These are phyloP conservation scores for Fusarium torulosum DNA, from an alignment of 2,329 filamentous ascomycete species.

Conservation along the genomic window DNA sequence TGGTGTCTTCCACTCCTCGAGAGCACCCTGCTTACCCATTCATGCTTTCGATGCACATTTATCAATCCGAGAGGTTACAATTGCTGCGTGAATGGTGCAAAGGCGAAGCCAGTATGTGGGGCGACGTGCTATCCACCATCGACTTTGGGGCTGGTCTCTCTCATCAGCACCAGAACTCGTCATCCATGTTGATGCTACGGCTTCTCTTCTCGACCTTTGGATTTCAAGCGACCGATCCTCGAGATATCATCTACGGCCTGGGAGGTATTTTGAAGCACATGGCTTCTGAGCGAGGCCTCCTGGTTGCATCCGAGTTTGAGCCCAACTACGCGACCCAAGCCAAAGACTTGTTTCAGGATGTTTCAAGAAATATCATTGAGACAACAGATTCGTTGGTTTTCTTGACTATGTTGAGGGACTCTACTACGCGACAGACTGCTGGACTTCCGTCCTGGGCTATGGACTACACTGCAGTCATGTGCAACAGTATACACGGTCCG, in stretches of 20 bases:
- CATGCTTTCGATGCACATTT: neutral
- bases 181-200: neutral
- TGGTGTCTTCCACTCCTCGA: neutral
- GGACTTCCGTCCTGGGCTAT: slow-evolving; percentile 12
- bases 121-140: neutral
- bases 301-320: neutral
- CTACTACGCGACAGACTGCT: neutral
- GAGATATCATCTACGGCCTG: neutral
- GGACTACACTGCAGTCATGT: neutral
- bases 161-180: rapidly evolving
- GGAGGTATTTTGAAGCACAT: slow-evolving; percentile 13
- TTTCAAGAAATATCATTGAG: slow-evolving; percentile 1
- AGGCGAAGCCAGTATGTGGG: neutral
- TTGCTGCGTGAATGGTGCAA: slow-evolving; percentile 21
- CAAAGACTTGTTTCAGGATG: neutral
- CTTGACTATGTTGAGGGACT: neutral
- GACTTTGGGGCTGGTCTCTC: slow-evolving; percentile 4
- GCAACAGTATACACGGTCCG: neutral
- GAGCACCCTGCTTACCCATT: neutral
- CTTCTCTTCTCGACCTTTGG: neutral
- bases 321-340: neutral
- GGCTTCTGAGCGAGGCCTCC: neutral
- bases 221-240: neutral
- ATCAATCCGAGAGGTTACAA: neutral
- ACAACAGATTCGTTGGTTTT: slow-evolving; percentile 5